phyloP scores from a whole-genome alignment of 495 filamentous ascomycete species.

The Immersiella caudata region DNA sequence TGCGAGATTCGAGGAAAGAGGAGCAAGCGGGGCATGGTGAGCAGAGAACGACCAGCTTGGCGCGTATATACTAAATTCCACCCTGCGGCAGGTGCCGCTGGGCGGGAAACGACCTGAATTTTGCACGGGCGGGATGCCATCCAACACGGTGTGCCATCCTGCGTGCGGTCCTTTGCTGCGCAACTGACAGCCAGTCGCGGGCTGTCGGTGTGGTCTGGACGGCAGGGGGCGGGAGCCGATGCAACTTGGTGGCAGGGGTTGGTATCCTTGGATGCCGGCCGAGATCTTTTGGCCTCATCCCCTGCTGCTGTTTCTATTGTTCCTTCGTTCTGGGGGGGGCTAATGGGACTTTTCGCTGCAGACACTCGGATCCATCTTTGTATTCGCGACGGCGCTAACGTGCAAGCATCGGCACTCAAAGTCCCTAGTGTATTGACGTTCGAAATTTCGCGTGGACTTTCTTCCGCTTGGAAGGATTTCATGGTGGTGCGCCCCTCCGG shows the following conservation, averaged over 20 bases:
- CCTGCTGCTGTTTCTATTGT: no score
- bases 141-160: background rate
- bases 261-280: background rate
- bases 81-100: background rate
- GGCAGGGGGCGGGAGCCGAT: slow-evolving; percentile 17
- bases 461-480: background rate
- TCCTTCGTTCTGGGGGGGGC: no score
- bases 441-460: background rate
- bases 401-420: background rate
- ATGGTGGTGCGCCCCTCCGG: no score
- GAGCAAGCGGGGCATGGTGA: background rate
- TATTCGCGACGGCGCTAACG: background rate
- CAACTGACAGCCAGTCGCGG: background rate
- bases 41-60: background rate
- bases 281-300: background rate
- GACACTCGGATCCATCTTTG: background rate
- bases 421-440: background rate
- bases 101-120: background rate
- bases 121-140: background rate
- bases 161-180: background rate
- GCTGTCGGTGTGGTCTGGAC: background rate
- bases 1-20: background rate
- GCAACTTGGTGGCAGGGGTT: slow-evolving; percentile 10
- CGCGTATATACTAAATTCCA: background rate
- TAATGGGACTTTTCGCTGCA: background rate